Percentiles rank a stretch among this genome's conserved stretches.
Evolutionary conservation across 345 rosid genomes (phyloP).

Genomic region (Excoecaria cochinchinensis): DNA sequence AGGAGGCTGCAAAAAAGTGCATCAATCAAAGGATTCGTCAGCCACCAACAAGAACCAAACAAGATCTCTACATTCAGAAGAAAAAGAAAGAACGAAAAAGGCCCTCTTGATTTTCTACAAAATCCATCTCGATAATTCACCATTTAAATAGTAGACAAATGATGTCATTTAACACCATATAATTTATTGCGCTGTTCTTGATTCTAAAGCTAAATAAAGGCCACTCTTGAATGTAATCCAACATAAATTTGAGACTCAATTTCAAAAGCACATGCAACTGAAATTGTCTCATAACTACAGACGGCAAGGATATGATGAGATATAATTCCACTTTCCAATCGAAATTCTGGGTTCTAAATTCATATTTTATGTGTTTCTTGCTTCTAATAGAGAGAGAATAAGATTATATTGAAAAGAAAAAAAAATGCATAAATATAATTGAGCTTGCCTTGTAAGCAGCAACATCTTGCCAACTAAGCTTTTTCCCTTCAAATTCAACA

Average conservation of each 20-base stretch:
- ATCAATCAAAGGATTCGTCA: conserved; percentile 3
- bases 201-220: conserved; percentile 8
- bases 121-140: background rate
- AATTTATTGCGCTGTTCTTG: background rate
- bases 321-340: background rate
- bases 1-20: conserved; percentile 60
- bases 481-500: conserved; percentile 80
- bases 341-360: background rate
- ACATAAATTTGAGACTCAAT: background rate
- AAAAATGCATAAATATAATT: background rate
- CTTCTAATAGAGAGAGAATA: background rate
- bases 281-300: background rate
- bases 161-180: background rate
- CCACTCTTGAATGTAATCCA: background rate
- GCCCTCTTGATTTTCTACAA: background rate
- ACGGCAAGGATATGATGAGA: background rate
- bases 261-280: background rate
- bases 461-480: conserved; percentile 86
- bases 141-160: background rate
- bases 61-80: background rate
- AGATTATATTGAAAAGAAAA: background rate
- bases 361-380: background rate
- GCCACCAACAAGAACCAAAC: background rate
- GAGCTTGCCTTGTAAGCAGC: conserved; percentile 74
- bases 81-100: background rate